These are phyloP conservation scores for Platanthera guangdongensis DNA, from an alignment of 106 monocot genomes.

Conservation along the genomic window DNA sequence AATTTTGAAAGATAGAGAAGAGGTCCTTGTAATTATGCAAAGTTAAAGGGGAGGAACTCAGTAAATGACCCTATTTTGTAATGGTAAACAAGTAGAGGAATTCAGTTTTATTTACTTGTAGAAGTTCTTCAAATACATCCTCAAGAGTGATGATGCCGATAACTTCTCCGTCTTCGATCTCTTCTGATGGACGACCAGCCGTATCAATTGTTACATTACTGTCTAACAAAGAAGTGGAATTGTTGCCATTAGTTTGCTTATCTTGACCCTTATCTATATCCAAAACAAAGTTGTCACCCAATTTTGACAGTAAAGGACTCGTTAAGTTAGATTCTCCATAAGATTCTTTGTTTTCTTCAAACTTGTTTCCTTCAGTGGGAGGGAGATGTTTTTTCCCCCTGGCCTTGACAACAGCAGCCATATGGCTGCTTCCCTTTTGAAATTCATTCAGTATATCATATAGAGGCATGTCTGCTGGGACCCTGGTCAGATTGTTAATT, in stretches of 20 bases:
- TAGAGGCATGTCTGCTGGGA: slow-evolving; percentile 95
- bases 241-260: slow-evolving; percentile 26
- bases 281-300: slow-evolving; percentile 37
- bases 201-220: slow-evolving; percentile 27
- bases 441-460: slow-evolving; percentile 99
- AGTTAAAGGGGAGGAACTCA: too few relatives aligned
- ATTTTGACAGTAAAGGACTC: slow-evolving; percentile 39
- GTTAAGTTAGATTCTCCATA: slow-evolving; percentile 28
- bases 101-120: slow-evolving; percentile 47
- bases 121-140: slow-evolving; percentile 98
- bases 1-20: too few relatives aligned
- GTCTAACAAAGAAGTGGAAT: slow-evolving; percentile 13
- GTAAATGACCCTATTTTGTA: neutral
- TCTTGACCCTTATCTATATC: slow-evolving; percentile 49
- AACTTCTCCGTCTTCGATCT: slow-evolving; percentile 89
- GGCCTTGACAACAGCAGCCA: slow-evolving; percentile 95
- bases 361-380: slow-evolving; percentile 18
- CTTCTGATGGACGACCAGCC: slow-evolving; percentile 33
- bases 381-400: slow-evolving; percentile 31
- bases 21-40: too few relatives aligned
- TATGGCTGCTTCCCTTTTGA: slow-evolving; percentile 99
- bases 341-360: slow-evolving; percentile 26
- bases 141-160: slow-evolving; percentile 98
- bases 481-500: slow-evolving; percentile 41
- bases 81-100: neutral